phyloP scores from a whole-genome alignment of 1,139 yeast species.

The Sugiyamaella japonica region DNA sequence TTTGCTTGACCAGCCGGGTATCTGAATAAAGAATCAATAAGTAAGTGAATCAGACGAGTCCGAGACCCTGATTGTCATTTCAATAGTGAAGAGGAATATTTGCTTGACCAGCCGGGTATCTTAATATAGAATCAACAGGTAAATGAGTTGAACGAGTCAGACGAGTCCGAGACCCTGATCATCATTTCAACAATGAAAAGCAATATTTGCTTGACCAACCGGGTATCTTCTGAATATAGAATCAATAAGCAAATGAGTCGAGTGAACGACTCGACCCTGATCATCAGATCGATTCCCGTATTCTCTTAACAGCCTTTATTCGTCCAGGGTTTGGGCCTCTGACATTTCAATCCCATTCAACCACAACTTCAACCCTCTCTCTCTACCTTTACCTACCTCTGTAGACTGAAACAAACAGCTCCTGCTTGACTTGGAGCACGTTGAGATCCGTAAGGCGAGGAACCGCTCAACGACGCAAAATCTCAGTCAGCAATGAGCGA shows the following conservation, averaged over 20 bases:
- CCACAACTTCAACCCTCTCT: not conserved
- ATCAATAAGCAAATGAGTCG: too few relatives aligned
- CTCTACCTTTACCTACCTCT: not conserved
- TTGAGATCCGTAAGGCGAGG: not conserved
- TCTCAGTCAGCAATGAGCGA: conserved; percentile 15
- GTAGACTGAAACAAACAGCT: too few relatives aligned
- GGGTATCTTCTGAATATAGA: not conserved
- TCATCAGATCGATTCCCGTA: too few relatives aligned
- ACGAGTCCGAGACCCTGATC: too few relatives aligned
- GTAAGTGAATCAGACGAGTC: too few relatives aligned
- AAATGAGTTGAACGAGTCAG: too few relatives aligned
- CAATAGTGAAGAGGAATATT: not conserved
- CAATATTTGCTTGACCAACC: not conserved
- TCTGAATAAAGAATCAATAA: not conserved
- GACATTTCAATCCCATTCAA: not conserved
- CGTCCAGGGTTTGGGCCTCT: not conserved
- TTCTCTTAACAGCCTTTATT: not conserved
- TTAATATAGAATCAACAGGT: too few relatives aligned
- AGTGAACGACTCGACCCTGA: too few relatives aligned
- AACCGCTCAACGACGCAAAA: not conserved
- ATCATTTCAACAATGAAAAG: not conserved
- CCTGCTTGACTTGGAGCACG: not conserved
- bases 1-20: not conserved
- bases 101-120: not conserved
- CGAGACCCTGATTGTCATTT: too few relatives aligned